Evolutionary conservation across 2,329 filamentous ascomycete species (phyloP).

Genomic region (Pseudocercospora vitis): DNA sequence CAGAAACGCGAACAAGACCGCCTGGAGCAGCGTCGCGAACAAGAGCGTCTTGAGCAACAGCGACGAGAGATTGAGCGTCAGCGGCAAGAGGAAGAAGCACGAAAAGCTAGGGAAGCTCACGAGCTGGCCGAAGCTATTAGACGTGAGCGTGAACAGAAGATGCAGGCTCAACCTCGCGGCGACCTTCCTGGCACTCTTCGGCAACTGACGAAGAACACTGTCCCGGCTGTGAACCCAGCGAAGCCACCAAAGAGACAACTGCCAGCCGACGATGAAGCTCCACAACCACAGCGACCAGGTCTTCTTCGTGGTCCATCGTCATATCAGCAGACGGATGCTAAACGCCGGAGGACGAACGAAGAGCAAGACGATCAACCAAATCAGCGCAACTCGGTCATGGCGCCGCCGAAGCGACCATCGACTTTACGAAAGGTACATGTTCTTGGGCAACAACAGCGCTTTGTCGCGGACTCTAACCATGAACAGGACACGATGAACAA

Average conservation of each 20-base stretch:
- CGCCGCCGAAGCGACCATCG: constrained; percentile 81
- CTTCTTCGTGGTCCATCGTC: constrained; percentile 53
- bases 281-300: constrained; percentile 56
- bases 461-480: constrained; percentile 7
- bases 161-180: constrained; percentile 43
- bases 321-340: constrained; percentile 68
- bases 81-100: constrained; percentile 30
- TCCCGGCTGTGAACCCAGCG: constrained; percentile 67
- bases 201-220: constrained; percentile 61
- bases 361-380: constrained; percentile 61
- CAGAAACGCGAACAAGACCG: constrained; percentile 43
- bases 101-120: constrained; percentile 35
- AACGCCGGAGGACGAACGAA: constrained; percentile 77
- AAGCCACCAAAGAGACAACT: constrained; percentile 72
- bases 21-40: constrained; percentile 33
- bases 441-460: background rate
- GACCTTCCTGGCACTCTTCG: constrained; percentile 55
- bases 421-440: constrained; percentile 64
- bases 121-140: constrained; percentile 39
- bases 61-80: constrained; percentile 41
- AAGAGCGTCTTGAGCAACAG: constrained; percentile 30
- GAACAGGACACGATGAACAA: constrained; percentile 60
- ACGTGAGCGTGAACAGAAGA: constrained; percentile 38
- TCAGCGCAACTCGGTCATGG: constrained; percentile 68
- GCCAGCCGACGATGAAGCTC: constrained; percentile 63